A percentile compares a stretch with the other conserved stretches of the same genome.
These are phyloP conservation scores for Fremontodendron californicum DNA, from an alignment of 345 rosid species.

Conservation along the genomic window DNA sequence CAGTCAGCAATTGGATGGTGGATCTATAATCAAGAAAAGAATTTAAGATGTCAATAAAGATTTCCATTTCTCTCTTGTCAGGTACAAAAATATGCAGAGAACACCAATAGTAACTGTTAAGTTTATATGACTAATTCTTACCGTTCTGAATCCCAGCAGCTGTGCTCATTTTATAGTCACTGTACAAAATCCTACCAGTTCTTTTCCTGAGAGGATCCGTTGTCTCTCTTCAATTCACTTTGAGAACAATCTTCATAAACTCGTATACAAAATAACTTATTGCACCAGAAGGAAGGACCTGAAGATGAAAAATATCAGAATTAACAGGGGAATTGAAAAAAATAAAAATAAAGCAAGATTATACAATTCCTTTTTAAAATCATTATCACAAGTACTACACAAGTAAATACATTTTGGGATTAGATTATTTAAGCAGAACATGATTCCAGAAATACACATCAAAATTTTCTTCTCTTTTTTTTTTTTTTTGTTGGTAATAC, in stretches of 20 bases:
- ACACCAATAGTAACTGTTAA: constrained; percentile 16
- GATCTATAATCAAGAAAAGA: constrained; percentile 12
- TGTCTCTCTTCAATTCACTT: constrained; percentile 50
- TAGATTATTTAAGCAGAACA: not conserved
- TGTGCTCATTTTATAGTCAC: constrained; percentile 22
- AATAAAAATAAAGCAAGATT: not conserved
- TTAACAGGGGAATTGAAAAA: not conserved
- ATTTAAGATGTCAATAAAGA: not conserved
- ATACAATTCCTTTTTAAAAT: not conserved
- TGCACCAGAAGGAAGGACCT: constrained; percentile 89
- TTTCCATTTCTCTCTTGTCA: constrained; percentile 3
- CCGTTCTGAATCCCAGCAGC: constrained; percentile 18
- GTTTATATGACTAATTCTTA: constrained; percentile 15
- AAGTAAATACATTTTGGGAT: not conserved
- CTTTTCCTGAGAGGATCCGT: constrained; percentile 3
- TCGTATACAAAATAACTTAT: constrained; percentile 82
- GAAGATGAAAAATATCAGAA: constrained; percentile 23
- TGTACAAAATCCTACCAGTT: constrained; percentile 19
- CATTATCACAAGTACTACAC: not conserved
- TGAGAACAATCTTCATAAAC: constrained; percentile 76
- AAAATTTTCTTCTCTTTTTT: too few relatives aligned
- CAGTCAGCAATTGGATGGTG: not conserved
- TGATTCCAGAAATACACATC: not conserved
- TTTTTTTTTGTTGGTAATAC: not conserved
- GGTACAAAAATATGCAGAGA: constrained; percentile 12